phyloP scores from a whole-genome alignment of 2,329 filamentous ascomycete genomes.

The Thermoascus crustaceus region DNA sequence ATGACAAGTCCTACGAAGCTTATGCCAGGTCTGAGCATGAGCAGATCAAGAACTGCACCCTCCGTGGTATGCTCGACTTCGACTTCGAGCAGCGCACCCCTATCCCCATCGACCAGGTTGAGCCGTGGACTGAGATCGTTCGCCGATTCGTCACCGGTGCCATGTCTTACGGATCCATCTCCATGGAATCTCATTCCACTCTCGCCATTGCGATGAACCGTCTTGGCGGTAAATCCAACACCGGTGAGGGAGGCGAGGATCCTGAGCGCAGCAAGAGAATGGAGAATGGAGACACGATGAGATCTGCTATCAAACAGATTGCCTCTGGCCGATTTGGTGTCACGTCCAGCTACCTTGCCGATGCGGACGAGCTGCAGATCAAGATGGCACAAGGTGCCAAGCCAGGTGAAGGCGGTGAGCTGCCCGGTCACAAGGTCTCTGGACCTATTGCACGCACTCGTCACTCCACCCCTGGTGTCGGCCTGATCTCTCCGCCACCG shows the following conservation, averaged over 20 bases:
- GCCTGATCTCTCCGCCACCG: slow-evolving; percentile 88
- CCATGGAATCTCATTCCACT: slow-evolving; percentile 96
- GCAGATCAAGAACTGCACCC: slow-evolving; percentile 91
- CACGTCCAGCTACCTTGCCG: slow-evolving; percentile 86
- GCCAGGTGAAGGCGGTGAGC: slow-evolving; percentile 93
- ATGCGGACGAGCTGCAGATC: slow-evolving; percentile 94
- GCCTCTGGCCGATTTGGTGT: slow-evolving; percentile 94
- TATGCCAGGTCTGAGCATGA: slow-evolving; percentile 91
- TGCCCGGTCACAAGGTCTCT: slow-evolving; percentile 94
- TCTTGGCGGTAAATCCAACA: slow-evolving; percentile 93
- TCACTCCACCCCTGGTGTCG: slow-evolving; percentile 92
- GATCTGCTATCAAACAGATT: slow-evolving; percentile 95
- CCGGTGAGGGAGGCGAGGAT: slow-evolving; percentile 93
- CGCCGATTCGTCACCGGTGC: slow-evolving; percentile 93
- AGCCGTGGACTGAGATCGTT: slow-evolving; percentile 97
- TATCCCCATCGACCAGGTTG: slow-evolving; percentile 91
- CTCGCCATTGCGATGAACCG: slow-evolving; percentile 95
- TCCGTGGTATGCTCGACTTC: slow-evolving; percentile 90
- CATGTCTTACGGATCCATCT: slow-evolving; percentile 98
- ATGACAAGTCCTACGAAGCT: slow-evolving; percentile 96
- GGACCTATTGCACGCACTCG: slow-evolving; percentile 88
- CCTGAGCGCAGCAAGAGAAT: slow-evolving; percentile 78
- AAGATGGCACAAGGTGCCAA: slow-evolving; percentile 99
- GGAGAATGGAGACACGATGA: slow-evolving; percentile 92
- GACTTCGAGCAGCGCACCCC: slow-evolving; percentile 80